Percentiles rank a stretch among this genome's conserved stretches.
Evolutionary conservation across 129 eudicot genomes (phyloP).

Genomic region (Dittrichia graveolens): DNA sequence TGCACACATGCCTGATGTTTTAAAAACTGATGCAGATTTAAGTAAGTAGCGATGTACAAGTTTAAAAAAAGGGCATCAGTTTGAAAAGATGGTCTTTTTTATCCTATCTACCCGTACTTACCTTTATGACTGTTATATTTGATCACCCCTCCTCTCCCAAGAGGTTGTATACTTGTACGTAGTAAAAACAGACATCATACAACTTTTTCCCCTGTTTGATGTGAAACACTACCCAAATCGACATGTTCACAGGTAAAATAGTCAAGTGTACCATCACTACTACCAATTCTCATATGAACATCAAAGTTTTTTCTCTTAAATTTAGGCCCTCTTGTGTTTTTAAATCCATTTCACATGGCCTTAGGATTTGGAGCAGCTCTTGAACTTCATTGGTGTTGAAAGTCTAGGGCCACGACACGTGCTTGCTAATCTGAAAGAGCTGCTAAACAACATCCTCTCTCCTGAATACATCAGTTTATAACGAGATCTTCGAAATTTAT

Average conservation of each 20-base stretch:
- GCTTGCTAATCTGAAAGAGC: slow-evolving; percentile 85
- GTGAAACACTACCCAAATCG: background rate
- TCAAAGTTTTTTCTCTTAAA: no score
- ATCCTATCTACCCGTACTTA: background rate
- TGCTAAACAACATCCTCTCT: slow-evolving; percentile 68
- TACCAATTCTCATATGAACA: background rate
- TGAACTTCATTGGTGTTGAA: slow-evolving; percentile 78
- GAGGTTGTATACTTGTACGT: no score
- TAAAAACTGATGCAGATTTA: no score
- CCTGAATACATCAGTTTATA: slow-evolving; percentile 65
- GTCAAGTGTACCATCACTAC: background rate
- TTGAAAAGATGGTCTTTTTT: no score
- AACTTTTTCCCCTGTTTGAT: background rate
- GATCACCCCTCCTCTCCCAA: no score
- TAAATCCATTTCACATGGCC: slow-evolving; percentile 9
- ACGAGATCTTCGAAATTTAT: slow-evolving; percentile 29
- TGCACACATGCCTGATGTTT: no score
- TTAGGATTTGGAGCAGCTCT: slow-evolving; percentile 93
- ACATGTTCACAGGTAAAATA: background rate
- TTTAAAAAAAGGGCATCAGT: no score
- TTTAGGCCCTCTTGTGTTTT: background rate
- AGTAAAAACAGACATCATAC: no score
- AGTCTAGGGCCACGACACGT: slow-evolving; percentile 98
- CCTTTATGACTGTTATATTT: no score
- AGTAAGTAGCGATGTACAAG: no score